A percentile compares a stretch with the other conserved stretches of the same genome.
Conservation (phyloP, 1,139 yeast genomes). For the Zygosaccharomyces sapae region DNA sequence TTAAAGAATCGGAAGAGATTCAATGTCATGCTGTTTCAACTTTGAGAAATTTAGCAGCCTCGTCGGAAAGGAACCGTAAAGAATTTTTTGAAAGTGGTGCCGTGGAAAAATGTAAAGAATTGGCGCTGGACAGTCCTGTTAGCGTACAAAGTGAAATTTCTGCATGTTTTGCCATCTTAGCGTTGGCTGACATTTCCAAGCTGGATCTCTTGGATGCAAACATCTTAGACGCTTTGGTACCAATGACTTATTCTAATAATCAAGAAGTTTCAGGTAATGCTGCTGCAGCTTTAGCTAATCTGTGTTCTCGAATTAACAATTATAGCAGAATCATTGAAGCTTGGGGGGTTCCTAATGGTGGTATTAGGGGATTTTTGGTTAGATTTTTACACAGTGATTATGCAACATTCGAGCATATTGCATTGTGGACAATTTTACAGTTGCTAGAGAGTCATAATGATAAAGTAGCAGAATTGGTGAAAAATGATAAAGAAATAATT, state of each 20-base stretch:
- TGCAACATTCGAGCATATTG: constrained; percentile 97
- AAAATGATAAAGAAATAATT: constrained; percentile 55
- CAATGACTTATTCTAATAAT: constrained; percentile 80
- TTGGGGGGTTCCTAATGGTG: constrained; percentile 81
- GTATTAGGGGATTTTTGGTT: constrained; percentile 77
- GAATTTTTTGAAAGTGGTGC: constrained; percentile 95
- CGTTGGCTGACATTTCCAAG: constrained; percentile 92
- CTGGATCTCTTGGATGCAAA: constrained; percentile 78
- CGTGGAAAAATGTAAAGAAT: constrained; percentile 84
- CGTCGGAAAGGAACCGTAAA: constrained; percentile 85
- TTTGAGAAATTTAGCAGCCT: constrained; percentile 90
- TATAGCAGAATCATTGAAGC: constrained; percentile 73
- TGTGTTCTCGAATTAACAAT: constrained; percentile 77
- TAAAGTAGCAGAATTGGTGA: constrained; percentile 61
- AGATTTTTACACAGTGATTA: constrained; percentile 79
- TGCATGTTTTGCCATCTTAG: constrained; percentile 95
- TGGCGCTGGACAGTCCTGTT: constrained; percentile 79
- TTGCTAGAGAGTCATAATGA: constrained; percentile 80
- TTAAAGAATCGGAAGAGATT: constrained; percentile 86
- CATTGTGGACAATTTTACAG: constrained; percentile 94
- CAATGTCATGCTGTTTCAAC: constrained; percentile 98
- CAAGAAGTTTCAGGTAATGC: constrained; percentile 98
- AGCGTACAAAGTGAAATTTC: constrained; percentile 93
- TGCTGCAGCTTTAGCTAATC: constrained; percentile 95
- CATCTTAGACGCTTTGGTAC: constrained; percentile 82